Conservation (phyloP, 768 basidiomycete species). For the Rhodocollybia butyracea region DNA sequence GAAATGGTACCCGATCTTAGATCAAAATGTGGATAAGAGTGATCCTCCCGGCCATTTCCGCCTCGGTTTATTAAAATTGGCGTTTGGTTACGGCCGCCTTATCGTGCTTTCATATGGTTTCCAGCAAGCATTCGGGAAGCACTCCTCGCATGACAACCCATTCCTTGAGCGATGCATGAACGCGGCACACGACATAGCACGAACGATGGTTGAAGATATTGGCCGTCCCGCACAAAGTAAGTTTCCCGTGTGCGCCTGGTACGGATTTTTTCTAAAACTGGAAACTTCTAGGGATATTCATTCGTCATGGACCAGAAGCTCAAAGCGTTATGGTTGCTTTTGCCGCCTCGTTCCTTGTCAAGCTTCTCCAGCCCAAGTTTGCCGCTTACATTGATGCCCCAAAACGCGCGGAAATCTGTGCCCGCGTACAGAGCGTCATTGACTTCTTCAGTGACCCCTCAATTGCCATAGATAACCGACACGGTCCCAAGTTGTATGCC, state of each 20-base stretch:
- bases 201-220: constrained; percentile 55
- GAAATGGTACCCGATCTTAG: constrained; percentile 52
- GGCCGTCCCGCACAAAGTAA: constrained; percentile 54
- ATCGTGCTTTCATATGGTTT: constrained; percentile 72
- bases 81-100: constrained; percentile 67
- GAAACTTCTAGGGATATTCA: constrained; percentile 52
- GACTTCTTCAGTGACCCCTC: constrained; percentile 66
- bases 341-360: constrained; percentile 79
- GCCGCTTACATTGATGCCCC: constrained; percentile 54
- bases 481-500: constrained; percentile 78
- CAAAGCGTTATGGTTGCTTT: constrained; percentile 80
- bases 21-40: constrained; percentile 45
- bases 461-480: constrained; percentile 76
- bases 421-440: constrained; percentile 61
- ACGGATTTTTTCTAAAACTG: neutral
- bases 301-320: constrained; percentile 75
- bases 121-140: constrained; percentile 70
- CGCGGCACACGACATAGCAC: constrained; percentile 65
- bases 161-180: constrained; percentile 64
- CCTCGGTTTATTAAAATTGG: constrained; percentile 56
- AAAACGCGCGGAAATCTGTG: constrained; percentile 58
- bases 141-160: constrained; percentile 56
- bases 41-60: constrained; percentile 59
- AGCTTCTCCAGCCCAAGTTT: constrained; percentile 82
- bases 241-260: constrained; percentile 16